These are phyloP conservation scores for Misopates orontium DNA, from an alignment of 257 asterid species.

Conservation along the genomic window DNA sequence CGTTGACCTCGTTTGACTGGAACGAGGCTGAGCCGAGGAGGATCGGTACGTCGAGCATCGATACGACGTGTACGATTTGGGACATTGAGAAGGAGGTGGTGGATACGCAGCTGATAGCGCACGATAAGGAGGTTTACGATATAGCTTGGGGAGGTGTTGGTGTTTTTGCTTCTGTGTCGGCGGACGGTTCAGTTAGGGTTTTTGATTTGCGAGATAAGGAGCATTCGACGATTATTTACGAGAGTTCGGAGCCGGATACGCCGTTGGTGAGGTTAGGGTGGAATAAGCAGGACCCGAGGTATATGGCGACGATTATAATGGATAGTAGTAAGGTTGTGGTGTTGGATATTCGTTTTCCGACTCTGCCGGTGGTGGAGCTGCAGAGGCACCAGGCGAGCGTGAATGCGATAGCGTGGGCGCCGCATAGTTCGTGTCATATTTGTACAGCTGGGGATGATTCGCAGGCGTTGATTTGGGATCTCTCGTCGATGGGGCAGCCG, in stretches of 20 bases:
- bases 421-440: slow-evolving; percentile 96
- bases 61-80: slow-evolving; percentile 95
- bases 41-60: slow-evolving; percentile 92
- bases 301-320: slow-evolving; percentile 97
- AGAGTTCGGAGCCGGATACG: slow-evolving; percentile 92
- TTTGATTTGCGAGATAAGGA: slow-evolving; percentile 96
- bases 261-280: slow-evolving; percentile 94
- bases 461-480: slow-evolving; percentile 96
- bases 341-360: slow-evolving; percentile 86
- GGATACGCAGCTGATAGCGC: slow-evolving; percentile 94
- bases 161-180: slow-evolving; percentile 93
- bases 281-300: slow-evolving; percentile 97
- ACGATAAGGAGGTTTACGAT: slow-evolving; percentile 97
- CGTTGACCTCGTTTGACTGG: slow-evolving; percentile 95
- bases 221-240: slow-evolving; percentile 91
- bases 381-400: slow-evolving; percentile 98
- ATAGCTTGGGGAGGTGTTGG: slow-evolving; percentile 99
- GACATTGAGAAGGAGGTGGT: slow-evolving; percentile 93
- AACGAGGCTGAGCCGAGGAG: slow-evolving; percentile 94
- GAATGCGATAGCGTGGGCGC: slow-evolving; percentile 97
- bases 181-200: slow-evolving; percentile 97
- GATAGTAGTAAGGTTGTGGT: slow-evolving; percentile 92
- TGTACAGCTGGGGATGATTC: slow-evolving; percentile 99
- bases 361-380: slow-evolving; percentile 88
- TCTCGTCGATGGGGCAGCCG: slow-evolving; percentile 92